Percentiles rank a stretch among this genome's conserved stretches.
Evolutionary conservation across 768 basidiomycete genomes (phyloP).

Genomic region (Lanmaoa rubissima): DNA sequence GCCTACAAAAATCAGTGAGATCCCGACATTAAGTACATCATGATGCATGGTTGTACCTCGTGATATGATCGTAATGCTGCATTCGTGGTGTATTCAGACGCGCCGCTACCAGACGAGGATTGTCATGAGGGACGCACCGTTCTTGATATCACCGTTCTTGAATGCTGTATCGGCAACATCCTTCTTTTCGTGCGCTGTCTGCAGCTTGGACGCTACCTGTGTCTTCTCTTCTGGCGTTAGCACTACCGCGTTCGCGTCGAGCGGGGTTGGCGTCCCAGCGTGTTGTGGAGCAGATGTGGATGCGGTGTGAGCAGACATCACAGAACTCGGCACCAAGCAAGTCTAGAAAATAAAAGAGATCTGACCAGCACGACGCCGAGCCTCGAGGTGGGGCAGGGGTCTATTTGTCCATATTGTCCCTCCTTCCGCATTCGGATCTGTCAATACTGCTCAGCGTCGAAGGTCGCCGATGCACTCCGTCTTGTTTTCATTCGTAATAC

Average conservation of each 20-base stretch:
- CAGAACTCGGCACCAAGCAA: not conserved
- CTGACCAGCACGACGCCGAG: not conserved
- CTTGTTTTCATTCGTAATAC: not conserved
- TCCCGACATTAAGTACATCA: too few species aligned
- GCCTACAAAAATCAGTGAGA: too few species aligned
- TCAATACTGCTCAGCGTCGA: not conserved
- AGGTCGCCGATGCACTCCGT: constrained; percentile 10
- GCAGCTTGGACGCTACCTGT: constrained; percentile 49
- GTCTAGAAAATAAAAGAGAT: not conserved
- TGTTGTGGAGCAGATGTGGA: constrained; percentile 3
- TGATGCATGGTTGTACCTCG: constrained; percentile 44
- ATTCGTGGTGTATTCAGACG: constrained; percentile 1
- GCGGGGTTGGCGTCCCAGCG: not conserved
- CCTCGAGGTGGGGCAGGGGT: not conserved
- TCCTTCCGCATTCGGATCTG: constrained; percentile 14
- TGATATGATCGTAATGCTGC: constrained; percentile 73
- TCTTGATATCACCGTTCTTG: constrained; percentile 59
- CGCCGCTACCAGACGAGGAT: not conserved
- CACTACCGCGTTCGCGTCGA: constrained; percentile 22
- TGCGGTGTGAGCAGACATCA: constrained; percentile 17
- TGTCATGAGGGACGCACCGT: constrained; percentile 42
- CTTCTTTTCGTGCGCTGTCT: constrained; percentile 64
- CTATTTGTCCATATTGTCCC: constrained; percentile 27
- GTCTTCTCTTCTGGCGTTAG: constrained; percentile 19
- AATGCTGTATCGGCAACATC: constrained; percentile 66